These are phyloP conservation scores for Lanmaoa rubissima DNA, from an alignment of 768 basidiomycete species.

Conservation along the genomic window DNA sequence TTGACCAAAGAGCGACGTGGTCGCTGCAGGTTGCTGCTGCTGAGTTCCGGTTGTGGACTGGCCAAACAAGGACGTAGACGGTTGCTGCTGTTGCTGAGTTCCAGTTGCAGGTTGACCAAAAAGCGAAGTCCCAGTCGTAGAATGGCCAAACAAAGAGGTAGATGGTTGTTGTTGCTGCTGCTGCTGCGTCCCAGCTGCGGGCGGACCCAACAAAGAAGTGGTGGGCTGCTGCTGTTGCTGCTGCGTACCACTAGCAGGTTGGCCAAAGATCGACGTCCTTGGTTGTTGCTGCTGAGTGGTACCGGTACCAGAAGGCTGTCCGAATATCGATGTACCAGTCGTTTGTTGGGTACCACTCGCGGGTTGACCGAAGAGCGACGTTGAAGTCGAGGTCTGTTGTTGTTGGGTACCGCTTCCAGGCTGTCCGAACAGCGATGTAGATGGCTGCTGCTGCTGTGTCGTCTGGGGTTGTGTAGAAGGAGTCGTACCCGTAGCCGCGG, in stretches of 20 bases:
- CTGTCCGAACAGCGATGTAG: conserved; percentile 38
- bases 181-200: conserved; percentile 17
- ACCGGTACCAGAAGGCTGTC: conserved; percentile 8
- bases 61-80: conserved; percentile 23
- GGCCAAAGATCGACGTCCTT: conserved; percentile 10
- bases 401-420: conserved; percentile 18
- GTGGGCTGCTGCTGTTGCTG: conserved; percentile 12
- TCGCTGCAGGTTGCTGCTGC: conserved; percentile 18
- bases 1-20: conserved; percentile 38
- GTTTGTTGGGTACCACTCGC: conserved; percentile 6
- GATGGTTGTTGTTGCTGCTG: conserved; percentile 13
- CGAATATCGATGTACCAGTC: conserved; percentile 6
- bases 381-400: conserved; percentile 17
- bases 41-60: conserved; percentile 30
- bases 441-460: conserved; percentile 24
- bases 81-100: conserved; percentile 35
- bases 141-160: conserved; percentile 21
- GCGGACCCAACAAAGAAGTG: conserved; percentile 13
- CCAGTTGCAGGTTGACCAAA: conserved; percentile 35
- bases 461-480: conserved; percentile 18
- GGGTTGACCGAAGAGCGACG: conserved; percentile 28
- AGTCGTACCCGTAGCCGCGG: conserved; percentile 18
- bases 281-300: conserved; percentile 12
- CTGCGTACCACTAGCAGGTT: conserved; percentile 12
- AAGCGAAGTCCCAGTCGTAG: conserved; percentile 17